phyloP scores from a whole-genome alignment of 2,329 filamentous ascomycete species.

The Aureobasidium sp. region DNA sequence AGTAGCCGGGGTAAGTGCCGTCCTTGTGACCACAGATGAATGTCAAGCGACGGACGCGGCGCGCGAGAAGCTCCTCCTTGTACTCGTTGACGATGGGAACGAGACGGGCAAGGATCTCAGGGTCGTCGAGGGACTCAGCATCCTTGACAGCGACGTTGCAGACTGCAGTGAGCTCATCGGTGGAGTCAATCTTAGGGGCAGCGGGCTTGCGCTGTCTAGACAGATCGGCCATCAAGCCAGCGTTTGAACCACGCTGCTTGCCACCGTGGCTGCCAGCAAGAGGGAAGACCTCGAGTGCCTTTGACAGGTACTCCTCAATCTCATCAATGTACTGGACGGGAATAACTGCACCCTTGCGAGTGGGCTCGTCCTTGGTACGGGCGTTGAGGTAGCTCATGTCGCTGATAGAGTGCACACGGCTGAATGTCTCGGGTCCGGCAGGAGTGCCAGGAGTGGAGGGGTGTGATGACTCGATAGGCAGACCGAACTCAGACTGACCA shows the following conservation, averaged over 20 bases:
- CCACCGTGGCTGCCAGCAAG: conserved; percentile 19
- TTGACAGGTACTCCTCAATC: conserved; percentile 74
- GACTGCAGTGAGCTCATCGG: conserved; percentile 80
- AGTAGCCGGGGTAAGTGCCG: conserved; percentile 92
- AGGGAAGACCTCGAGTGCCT: conserved; percentile 77
- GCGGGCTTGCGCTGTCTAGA: conserved; percentile 19
- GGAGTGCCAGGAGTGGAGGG: conserved; percentile 62
- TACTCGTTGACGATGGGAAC: conserved; percentile 65
- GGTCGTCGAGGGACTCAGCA: conserved; percentile 72
- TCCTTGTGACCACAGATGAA: conserved; percentile 95
- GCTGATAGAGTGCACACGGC: conserved; percentile 87
- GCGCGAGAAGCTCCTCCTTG: conserved; percentile 74
- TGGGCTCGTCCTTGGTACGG: conserved; percentile 62
- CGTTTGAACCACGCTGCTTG: conserved; percentile 43
- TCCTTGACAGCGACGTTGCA: conserved; percentile 88
- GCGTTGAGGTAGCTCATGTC: conserved; percentile 85
- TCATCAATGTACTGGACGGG: conserved; percentile 92
- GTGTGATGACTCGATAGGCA: conserved; percentile 68
- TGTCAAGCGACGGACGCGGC: conserved; percentile 78
- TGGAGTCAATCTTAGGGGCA: conserved; percentile 45
- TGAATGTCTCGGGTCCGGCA: conserved; percentile 55
- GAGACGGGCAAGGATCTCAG: conserved; percentile 69
- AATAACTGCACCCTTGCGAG: conserved; percentile 86
- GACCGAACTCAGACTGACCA: conserved; percentile 80
- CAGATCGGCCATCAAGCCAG: conserved; percentile 41